Evolutionary conservation across 176 grass and related monocot species (phyloP), one percentile per base, ranked within the genome.

Genomic region (Dactylis glomerata): DNA sequence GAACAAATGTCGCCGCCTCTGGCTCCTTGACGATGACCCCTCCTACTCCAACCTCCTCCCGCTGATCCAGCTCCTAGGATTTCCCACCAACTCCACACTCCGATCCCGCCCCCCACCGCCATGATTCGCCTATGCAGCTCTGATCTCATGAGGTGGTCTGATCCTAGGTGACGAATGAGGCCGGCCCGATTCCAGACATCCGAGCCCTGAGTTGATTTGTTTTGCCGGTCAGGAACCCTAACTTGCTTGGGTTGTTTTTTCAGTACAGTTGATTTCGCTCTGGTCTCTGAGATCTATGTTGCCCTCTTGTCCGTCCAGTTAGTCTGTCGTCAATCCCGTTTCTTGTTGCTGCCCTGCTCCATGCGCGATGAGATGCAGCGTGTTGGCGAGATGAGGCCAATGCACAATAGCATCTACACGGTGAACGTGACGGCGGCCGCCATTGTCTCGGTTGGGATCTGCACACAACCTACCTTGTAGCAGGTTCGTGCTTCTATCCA

Each of bases 341-440:
- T 61, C 49, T 41, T 38, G 1, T 55, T 20, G 50, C 31, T 26
- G 5, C 22, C 11, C 3, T 73, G 24, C 68, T 56, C 33, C 27
- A 24, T 51, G 41, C 36, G 24, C 47, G 24, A 30, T 52, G 6
- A 19, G 76, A 87, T 91, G 89, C 76, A 81, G 65, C 66, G 73
- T 30, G 73, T 82, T n/a, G 55, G 69, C 76, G 89, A 58, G 54
- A 97, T 97, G 87, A 93, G 77, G 38, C 77, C 88, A 28, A 97
- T 78, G 91, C 94, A 36, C 34, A 36, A 36, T 5, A 36, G 34
- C 5, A 5, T 36, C 34, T 2, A 5, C 34, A 36, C 34, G 34
- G 34, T 36, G 34, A 36, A 36, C 34, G 34, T 36, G 5, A 91
- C 94, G 3, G 94, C 91, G 0, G 94, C 79, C 2, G 94, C 94